Base-by-base conservation (phyloP, 1,284 basidiomycete species). In the Sporisorium graminicola region DNA sequence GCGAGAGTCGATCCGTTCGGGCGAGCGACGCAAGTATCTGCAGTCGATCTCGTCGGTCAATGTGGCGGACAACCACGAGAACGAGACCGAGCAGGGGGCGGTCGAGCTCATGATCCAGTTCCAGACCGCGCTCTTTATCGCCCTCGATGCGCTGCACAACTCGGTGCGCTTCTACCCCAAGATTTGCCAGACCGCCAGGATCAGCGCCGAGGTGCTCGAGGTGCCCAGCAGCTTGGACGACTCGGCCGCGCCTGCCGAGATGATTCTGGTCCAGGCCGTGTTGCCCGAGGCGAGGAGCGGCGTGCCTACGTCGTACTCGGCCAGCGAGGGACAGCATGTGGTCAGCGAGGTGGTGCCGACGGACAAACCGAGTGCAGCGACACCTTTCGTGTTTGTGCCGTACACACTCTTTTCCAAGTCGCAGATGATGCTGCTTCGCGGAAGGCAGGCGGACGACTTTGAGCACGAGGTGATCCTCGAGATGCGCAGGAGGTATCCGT, bases 381-480 rank as follows among this genome's bases (percentile, higher is more conserved):
- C 86, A 2, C 87, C 88, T 1, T 89, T 88, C 77, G 87, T 88
- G 55, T 88, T 88, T 82, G 87, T 87, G 4, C 88, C 88, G 1
- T 88, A 87, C 85, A 86, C 85, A 46, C 83, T 89, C 8, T 89
- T 88, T 77, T 82, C 86, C 76, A 87, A 87, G 70, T 85, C 87
- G 26, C 88, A 89, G 78, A 85, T 83, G 75, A 87, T 87, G 87
- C 81, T 88, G 35, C 78, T 88, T 22, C 82, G 86, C 16, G 86
- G 87, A 6, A 82, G 84, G 12, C 85, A 85, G 26, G 86, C 85
- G 43, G 80, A 86, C 44, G 86, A 87, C 27, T 88, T 86, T 75
- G 78, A 84, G 49, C 82, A 83, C 47, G 79, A 82, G 68, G 85
- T 85, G 13, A 79, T 82, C 20, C 43, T 78, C 16, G 87, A 88